Evolutionary conservation across 306 rosid species (phyloP), one percentile per base, ranked within the genome.

Genomic region (Trifolium dubium): DNA sequence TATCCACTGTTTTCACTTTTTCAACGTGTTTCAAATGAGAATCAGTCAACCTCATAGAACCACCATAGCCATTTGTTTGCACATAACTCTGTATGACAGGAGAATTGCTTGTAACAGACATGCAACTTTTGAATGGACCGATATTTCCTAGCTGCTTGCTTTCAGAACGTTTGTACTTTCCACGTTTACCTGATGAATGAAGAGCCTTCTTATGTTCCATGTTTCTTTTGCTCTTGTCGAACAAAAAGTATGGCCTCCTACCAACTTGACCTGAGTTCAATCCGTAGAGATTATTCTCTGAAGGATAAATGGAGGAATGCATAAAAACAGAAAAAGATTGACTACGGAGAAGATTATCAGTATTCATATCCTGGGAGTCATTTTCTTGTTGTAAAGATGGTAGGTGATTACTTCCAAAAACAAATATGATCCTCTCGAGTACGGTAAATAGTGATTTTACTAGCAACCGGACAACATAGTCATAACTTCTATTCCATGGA

Each of bases 401-500:
- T 58, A 79, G 64, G 53, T 67, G 85, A 51, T 59, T 71, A 63
- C 61, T 82, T 70, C 86, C 88, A 74, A 86, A 90, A 51, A 87
- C 85, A 77, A 74, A 54, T 64, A 92, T 80, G 80, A 95, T 86
- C 85, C 97, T 89, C 83, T 90, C 93, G 5, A 88, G 69, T 17
- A 95, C 72, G 1, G 98, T 92, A 65, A 92, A 87, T 12, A 90
- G 84, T 4, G 99, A 92, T 81, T 92, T 87, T 17, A 81, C 86
- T 71, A 95, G 75, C 82, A 95, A 87, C 59, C 97, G 89, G 8
- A 92, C 89, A 75, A 82, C 44, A 37, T 95, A 92, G 73, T 88
- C 97, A 31, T 81, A 85, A 31, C 76, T 86, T 86, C 87, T 85
- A 74, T 64, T 87, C 97, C 98, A 95, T 2, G 98, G 97, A 44